Evolutionary conservation across 2,329 filamentous ascomycete species (phyloP).

Genomic region (Exophiala bonariae): DNA sequence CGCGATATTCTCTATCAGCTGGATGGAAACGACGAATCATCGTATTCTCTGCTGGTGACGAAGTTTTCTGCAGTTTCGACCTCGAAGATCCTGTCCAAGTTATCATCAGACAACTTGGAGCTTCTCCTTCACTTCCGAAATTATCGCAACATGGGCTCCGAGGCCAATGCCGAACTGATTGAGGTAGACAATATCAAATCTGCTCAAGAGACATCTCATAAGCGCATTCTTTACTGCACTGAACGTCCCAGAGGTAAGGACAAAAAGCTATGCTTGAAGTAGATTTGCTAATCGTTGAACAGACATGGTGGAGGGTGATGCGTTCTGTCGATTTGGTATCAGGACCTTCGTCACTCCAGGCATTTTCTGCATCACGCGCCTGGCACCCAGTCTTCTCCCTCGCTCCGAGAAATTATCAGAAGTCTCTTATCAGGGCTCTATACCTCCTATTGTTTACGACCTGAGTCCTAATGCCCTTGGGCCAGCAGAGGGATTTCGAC

Average conservation of each 20-base stretch:
- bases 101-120: slow-evolving; percentile 5
- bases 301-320: not conserved
- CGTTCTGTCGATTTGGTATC: slow-evolving; percentile 21
- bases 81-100: no score
- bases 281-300: not conserved
- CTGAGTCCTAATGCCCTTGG: slow-evolving; percentile 14
- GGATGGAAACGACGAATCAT: not conserved
- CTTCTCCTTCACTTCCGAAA: slow-evolving; percentile 16
- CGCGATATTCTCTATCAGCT: slow-evolving; percentile 8
- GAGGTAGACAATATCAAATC: slow-evolving; percentile 10
- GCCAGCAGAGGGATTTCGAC: slow-evolving; percentile 18
- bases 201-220: slow-evolving; percentile 1
- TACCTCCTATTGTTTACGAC: slow-evolving; percentile 11
- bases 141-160: slow-evolving; percentile 15
- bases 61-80: slow-evolving; percentile 10
- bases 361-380: slow-evolving; percentile 8
- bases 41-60: slow-evolving; percentile 9
- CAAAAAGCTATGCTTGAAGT: no score
- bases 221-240: slow-evolving; percentile 1
- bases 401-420: not conserved
- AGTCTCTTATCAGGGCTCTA: no score
- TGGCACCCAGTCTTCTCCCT: slow-evolving; percentile 10
- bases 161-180: slow-evolving; percentile 14
- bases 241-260: slow-evolving; percentile 9
- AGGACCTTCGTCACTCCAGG: not conserved